Evolutionary conservation across 2,329 filamentous ascomycete genomes (phyloP), one percentile per base, ranked within the genome.

Genomic region (Tothia fuscella): DNA sequence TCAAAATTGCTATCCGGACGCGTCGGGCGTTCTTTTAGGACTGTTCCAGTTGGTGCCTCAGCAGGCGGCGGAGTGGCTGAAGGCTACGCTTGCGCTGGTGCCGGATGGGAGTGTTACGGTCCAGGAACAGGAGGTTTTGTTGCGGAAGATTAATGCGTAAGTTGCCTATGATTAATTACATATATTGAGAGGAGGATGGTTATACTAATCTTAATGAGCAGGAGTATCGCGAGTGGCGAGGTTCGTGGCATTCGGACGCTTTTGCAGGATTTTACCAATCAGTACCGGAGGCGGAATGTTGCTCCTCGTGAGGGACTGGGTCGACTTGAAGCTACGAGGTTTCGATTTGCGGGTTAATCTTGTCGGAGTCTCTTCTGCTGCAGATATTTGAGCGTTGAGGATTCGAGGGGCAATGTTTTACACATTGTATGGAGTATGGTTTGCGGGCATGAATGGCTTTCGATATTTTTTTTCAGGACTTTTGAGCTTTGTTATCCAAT

Each of bases 191-290:
- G 20, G n/a, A 38, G n/a, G 22, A 30, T n/a, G 20, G 30, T 37
- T 35, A 12, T 22, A 17, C 6, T 24, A 40, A 17, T 13, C 24
- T 33, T 31, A 17, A 31, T 44, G 33, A 45, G 14, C 28, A 50
- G 49, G 35, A 80, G 78, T 53, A 74, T 94, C 16, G 68, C 76
- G 37, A 69, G 71, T 35, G 74, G 74, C 21, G 76, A 82, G 46
- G 76, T 85, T 31, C 72, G 86, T 45, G 87, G 87, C 63, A 86
- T 95, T 41, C 75, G 89, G 28, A 79, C 76, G 20, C 70, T 94
- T 25, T 71, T 98, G 44, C 91, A 96, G 64, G 93, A 98, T 62
- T 98, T 98, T 58, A 96, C 91, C 19, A 93, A 89, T 58, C 84
- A 80, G 22, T 98, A 98, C 61, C 78, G 93, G 38, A 74, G 93